Evolutionary conservation across 2,329 filamentous ascomycete species (phyloP), one percentile per base, ranked within the genome.

Genomic region (Cladophialophora carrionii): DNA sequence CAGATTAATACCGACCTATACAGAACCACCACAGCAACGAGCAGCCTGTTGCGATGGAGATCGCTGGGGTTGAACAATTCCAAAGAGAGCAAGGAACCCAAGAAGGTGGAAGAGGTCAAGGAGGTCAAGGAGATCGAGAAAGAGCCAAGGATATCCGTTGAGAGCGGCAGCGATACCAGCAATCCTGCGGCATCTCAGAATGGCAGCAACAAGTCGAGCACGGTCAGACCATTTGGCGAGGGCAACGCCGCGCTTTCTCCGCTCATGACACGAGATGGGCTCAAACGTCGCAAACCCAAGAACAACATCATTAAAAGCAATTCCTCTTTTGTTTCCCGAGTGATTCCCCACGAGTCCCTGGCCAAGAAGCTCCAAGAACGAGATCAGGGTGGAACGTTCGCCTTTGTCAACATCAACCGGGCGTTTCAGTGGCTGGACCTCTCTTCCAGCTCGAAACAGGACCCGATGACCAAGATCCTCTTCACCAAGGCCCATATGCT

Each of bases 301-400:
- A 98, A 94, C 78, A 98, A 96, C 77, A 95, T 99, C 77, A 88
- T 94, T 59, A 99, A 99, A 82, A 98, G 92, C 80, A 98, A 96
- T 77, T 99, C 95, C 9, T 96, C 94, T 0, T 99, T 97, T 75
- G 95, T 99, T 32, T 97, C 94, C n/a, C 84, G 95, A 61, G 94
- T 97, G 34, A 96, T 98, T 69, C 88, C 92, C 17, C 91, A 96
- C 73, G 95, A 99, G 72, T 84, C 84, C 4, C 78, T 96, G 61
- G 84, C 85, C 24, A 96, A 95, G 78, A 88, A 90, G 69, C 78
- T 98, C 68, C 85, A 87, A 56, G 95, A 98, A 34, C 88, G 91
- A 68, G 87, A 88, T 12, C 82, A 83, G 2, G 90, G 95, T 68
- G 93, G 92, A 0, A 78, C 95, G 3, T 96, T 95, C 77, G 91